These are phyloP conservation scores for Tulasnella sp. DNA, from an alignment of 768 basidiomycete genomes.

Conservation along the genomic window DNA sequence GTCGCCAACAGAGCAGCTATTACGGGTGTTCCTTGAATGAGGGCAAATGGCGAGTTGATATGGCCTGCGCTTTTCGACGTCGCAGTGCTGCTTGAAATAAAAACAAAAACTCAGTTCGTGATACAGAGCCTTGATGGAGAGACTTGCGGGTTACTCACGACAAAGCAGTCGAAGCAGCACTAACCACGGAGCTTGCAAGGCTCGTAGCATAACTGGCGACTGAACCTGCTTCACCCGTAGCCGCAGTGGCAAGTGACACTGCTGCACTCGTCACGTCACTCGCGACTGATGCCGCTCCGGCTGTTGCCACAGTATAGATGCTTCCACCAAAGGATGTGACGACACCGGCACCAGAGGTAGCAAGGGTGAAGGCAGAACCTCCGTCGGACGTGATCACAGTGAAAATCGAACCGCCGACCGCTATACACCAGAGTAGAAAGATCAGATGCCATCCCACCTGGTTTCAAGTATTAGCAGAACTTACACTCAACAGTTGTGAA, in stretches of 20 bases:
- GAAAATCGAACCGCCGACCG: slow-evolving; percentile 39
- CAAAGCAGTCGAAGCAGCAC: not conserved
- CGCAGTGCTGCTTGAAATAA: slow-evolving; percentile 19
- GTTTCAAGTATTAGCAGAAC: not conserved
- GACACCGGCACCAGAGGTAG: slow-evolving; percentile 27
- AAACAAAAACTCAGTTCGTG: not conserved
- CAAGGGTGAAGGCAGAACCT: slow-evolving; percentile 50
- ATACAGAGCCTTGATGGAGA: too few species aligned
- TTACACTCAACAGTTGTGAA: slow-evolving; percentile 24
- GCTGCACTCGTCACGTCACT: not conserved
- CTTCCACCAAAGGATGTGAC: slow-evolving; percentile 44
- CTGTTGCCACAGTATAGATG: slow-evolving; percentile 37
- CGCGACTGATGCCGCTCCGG: slow-evolving; percentile 1
- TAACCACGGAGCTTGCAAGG: slow-evolving; percentile 5
- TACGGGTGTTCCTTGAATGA: slow-evolving; percentile 22
- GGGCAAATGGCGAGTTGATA: slow-evolving; percentile 18
- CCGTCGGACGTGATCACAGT: slow-evolving; percentile 50
- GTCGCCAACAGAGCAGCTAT: slow-evolving; percentile 26
- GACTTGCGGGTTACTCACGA: not conserved
- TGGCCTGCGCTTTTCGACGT: slow-evolving; percentile 20
- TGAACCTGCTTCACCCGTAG: slow-evolving; percentile 6
- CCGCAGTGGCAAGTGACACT: not conserved
- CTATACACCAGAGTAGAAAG: slow-evolving; percentile 26
- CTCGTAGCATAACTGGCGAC: slow-evolving; percentile 12
- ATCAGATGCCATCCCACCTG: not conserved